Conservation (phyloP, 768 basidiomycete genomes). For the Mycena maculata region DNA sequence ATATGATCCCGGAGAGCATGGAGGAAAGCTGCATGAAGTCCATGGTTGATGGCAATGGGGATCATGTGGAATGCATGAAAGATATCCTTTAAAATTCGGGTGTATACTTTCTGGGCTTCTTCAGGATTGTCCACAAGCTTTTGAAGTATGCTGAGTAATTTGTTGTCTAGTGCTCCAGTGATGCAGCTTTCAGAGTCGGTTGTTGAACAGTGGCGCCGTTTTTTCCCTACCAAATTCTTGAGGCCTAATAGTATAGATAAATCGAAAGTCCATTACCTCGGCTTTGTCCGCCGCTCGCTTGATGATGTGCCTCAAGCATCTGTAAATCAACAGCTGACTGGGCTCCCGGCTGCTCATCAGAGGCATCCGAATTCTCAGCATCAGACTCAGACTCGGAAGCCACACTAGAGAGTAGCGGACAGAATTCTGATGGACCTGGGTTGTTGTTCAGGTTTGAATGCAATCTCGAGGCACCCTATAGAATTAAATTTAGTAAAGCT, state of each 20-base stretch:
- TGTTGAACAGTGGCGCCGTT: too few species aligned
- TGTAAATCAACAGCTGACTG: neutral
- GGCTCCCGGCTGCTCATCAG: neutral
- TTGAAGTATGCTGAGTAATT: too few species aligned
- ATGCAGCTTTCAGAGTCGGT: too few species aligned
- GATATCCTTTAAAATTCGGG: slow-evolving; percentile 27
- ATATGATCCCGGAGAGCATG: slow-evolving; percentile 38
- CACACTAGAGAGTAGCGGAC: neutral
- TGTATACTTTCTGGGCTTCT: too few species aligned
- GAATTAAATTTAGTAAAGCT: neutral
- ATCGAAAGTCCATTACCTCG: neutral
- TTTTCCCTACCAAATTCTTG: too few species aligned
- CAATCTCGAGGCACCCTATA: neutral
- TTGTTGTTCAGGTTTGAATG: neutral
- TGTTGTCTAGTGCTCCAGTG: too few species aligned
- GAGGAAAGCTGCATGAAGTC: slow-evolving; percentile 33
- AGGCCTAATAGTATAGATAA: neutral
- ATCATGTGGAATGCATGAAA: slow-evolving; percentile 40
- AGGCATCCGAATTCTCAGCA: neutral
- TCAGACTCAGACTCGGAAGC: neutral
- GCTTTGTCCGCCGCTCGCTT: neutral
- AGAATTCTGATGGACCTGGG: neutral
- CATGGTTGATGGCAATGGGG: slow-evolving; percentile 23
- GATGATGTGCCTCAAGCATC: neutral
- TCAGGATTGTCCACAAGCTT: too few species aligned